These are phyloP conservation scores for Staphylotrichum longicolle DNA, from an alignment of 495 filamentous ascomycete species.

Conservation along the genomic window DNA sequence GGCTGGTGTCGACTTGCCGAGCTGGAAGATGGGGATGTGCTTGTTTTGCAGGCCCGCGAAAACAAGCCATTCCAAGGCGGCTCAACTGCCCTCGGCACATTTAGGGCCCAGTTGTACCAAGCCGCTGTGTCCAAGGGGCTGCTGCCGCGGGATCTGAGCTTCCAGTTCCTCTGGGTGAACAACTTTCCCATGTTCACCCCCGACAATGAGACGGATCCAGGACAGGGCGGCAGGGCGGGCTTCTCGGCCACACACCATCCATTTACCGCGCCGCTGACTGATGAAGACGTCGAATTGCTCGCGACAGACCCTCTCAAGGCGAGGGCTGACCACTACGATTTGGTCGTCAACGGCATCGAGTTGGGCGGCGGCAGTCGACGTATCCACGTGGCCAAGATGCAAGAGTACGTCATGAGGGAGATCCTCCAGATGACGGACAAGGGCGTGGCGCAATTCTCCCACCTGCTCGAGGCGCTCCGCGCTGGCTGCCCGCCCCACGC, in stretches of 20 bases:
- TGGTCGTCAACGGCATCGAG: conserved; percentile 94
- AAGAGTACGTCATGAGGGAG: conserved; percentile 79
- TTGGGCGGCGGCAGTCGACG: conserved; percentile 89
- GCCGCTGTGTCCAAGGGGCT: conserved; percentile 59
- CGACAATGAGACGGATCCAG: conserved; percentile 63
- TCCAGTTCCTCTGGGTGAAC: conserved; percentile 77
- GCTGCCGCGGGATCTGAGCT: conserved; percentile 52
- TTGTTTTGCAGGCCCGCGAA: conserved; percentile 76
- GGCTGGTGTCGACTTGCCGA: conserved; percentile 15
- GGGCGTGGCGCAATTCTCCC: conserved; percentile 72
- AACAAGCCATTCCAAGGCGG: conserved; percentile 60
- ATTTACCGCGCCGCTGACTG: conserved; percentile 81
- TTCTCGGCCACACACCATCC: conserved; percentile 91
- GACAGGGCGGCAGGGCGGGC: conserved; percentile 76
- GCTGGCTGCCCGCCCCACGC: conserved; percentile 97
- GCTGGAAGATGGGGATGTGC: conserved; percentile 62
- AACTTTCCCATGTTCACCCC: conserved; percentile 92
- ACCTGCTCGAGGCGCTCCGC: conserved; percentile 75
- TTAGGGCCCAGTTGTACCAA: conserved; percentile 69
- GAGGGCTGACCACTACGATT: conserved; percentile 83
- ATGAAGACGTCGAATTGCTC: conserved; percentile 72
- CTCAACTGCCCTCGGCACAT: conserved; percentile 74
- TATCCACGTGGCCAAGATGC: conserved; percentile 82
- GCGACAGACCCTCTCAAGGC: conserved; percentile 67
- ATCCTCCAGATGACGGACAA: conserved; percentile 65